Evolutionary conservation across 2,329 filamentous ascomycete genomes (phyloP).

Genomic region (Sporothrix dimorphospora): DNA sequence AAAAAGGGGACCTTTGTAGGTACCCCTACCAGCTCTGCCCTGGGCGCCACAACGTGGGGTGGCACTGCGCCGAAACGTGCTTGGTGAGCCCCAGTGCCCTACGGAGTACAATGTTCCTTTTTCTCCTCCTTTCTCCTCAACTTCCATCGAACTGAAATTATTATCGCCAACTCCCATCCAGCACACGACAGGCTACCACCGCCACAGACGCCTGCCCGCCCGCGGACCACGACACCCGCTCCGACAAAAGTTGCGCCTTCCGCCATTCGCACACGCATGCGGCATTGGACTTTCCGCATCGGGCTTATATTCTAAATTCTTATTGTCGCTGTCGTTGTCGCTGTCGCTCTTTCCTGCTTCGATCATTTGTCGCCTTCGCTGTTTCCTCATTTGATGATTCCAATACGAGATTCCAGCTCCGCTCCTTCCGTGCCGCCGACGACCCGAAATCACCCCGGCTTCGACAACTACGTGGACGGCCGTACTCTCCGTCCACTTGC

Average conservation of each 20-base stretch:
- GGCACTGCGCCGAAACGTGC: conserved; percentile 23
- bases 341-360: not conserved
- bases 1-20: not conserved
- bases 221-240: not conserved
- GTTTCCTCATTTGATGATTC: conserved; percentile 9
- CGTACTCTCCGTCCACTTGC: not conserved
- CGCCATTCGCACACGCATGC: not conserved
- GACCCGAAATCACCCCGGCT: too few species aligned
- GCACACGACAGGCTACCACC: conserved; percentile 15
- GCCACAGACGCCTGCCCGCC: not conserved
- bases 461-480: not conserved
- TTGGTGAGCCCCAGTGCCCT: conserved; percentile 17
- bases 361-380: not conserved
- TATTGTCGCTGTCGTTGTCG: conserved; percentile 4
- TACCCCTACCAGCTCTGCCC: not conserved
- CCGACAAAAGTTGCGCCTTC: conserved; percentile 11
- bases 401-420: not conserved
- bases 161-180: conserved; percentile 2
- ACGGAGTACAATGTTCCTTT: conserved; percentile 11
- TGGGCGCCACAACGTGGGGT: conserved; percentile 22
- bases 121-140: not conserved
- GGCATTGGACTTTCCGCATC: not conserved
- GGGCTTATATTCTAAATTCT: not conserved
- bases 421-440: not conserved
- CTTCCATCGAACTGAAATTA: not conserved